A percentile compares a stretch with the other conserved stretches of the same genome.
Conservation (phyloP, 768 basidiomycete species). For the Lyophyllum decastes region DNA sequence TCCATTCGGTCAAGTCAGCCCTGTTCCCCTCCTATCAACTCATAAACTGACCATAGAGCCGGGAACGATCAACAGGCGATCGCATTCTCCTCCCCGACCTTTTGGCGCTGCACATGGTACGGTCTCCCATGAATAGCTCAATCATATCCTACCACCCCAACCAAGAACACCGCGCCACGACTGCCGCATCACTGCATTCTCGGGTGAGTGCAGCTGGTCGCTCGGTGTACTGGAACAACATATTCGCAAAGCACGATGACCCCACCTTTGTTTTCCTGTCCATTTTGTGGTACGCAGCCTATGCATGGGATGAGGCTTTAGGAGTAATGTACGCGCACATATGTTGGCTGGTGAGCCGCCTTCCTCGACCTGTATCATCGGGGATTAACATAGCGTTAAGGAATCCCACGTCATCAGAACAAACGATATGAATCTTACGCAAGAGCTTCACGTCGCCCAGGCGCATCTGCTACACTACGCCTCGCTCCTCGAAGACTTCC, state of each 20-base stretch:
- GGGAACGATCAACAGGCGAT: conserved; percentile 23
- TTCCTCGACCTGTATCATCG: conserved; percentile 10
- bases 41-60: not conserved
- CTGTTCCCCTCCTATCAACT: not conserved
- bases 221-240: conserved; percentile 47
- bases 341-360: conserved; percentile 39
- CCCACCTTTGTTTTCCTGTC: conserved; percentile 57
- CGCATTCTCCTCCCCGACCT: conserved; percentile 46
- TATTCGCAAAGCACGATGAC: conserved; percentile 42
- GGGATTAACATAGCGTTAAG: conserved; percentile 24
- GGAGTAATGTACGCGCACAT: conserved; percentile 54
- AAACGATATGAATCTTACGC: conserved; percentile 45
- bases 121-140: conserved; percentile 35
- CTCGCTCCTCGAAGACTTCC: conserved; percentile 54
- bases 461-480: conserved; percentile 61
- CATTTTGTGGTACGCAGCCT: conserved; percentile 59
- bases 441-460: conserved; percentile 55
- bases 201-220: conserved; percentile 39
- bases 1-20: conserved; percentile 36
- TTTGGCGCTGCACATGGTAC: conserved; percentile 56
- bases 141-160: conserved; percentile 46
- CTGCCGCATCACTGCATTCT: conserved; percentile 34
- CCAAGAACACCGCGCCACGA: conserved; percentile 31
- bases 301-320: conserved; percentile 62
- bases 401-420: conserved; percentile 44